A percentile compares a stretch with the other conserved stretches of the same genome.
These are phyloP conservation scores for Diplocarpon rosae DNA, from an alignment of 2,329 filamentous ascomycete genomes.

Conservation along the genomic window DNA sequence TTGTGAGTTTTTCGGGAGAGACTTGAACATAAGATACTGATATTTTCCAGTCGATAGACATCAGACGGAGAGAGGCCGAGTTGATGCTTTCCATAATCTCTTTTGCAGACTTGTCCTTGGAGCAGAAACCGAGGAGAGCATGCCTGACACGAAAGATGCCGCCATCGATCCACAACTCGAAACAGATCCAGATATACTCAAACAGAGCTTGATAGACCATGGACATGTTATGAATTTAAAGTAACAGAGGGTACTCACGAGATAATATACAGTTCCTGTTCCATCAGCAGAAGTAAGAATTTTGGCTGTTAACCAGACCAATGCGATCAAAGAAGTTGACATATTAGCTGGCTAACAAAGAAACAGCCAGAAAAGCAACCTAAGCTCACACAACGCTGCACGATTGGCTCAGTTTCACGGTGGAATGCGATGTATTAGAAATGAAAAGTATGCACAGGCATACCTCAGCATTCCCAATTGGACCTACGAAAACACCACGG, in stretches of 20 bases:
- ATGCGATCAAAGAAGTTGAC: no score
- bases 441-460: conserved; percentile 3
- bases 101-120: neutral
- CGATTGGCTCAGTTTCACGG: conserved; percentile 17
- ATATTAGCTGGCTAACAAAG: no score
- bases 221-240: neutral
- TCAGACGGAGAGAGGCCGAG: neutral
- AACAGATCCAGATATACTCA: neutral
- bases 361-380: neutral
- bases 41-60: neutral
- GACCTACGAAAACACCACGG: conserved; percentile 7
- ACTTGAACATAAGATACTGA: neutral
- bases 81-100: neutral
- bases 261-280: no score
- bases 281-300: no score
- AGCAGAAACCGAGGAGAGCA: neutral
- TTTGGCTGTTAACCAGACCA: no score
- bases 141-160: neutral
- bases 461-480: conserved; percentile 18
- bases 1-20: neutral
- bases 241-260: no score
- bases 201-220: neutral
- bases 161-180: neutral
- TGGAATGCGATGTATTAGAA: conserved; percentile 11
- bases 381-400: conserved; percentile 13